These are phyloP conservation scores for Diutina scorzettiae DNA, from an alignment of 1,139 yeast genomes.

Conservation along the genomic window DNA sequence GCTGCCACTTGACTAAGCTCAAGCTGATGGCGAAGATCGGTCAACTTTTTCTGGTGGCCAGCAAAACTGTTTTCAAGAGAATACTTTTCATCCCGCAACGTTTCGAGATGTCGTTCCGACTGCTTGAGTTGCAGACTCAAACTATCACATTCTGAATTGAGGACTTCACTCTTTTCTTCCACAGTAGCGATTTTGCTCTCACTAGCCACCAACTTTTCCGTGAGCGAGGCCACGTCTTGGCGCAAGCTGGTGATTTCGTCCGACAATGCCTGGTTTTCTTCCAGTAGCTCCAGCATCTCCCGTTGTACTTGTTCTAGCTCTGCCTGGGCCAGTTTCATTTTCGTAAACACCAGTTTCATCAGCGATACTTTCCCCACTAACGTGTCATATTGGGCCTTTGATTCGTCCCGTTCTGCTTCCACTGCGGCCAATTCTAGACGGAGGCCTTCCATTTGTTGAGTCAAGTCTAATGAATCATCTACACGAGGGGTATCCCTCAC, in stretches of 20 bases:
- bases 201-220: no score
- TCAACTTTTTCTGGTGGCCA: slow-evolving; percentile 25
- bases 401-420: slow-evolving; percentile 46
- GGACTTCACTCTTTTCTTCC: slow-evolving; percentile 39
- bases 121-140: slow-evolving; percentile 43
- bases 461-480: no score
- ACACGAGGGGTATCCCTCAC: no score
- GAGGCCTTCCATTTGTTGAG: slow-evolving; percentile 3
- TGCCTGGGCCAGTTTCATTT: slow-evolving; percentile 64
- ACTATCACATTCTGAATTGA: slow-evolving; percentile 59
- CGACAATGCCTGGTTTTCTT: slow-evolving; percentile 19
- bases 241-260: background rate
- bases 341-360: slow-evolving; percentile 65
- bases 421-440: slow-evolving; percentile 10
- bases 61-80: slow-evolving; percentile 26
- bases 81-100: slow-evolving; percentile 36
- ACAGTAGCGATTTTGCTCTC: slow-evolving; percentile 20
- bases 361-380: slow-evolving; percentile 63
- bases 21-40: slow-evolving; percentile 32
- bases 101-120: slow-evolving; percentile 27
- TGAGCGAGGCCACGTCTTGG: background rate
- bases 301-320: slow-evolving; percentile 53
- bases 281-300: slow-evolving; percentile 16
- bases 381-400: slow-evolving; percentile 63
- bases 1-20: slow-evolving; percentile 14